phyloP scores from a whole-genome alignment of 1,284 basidiomycete genomes.

The Ceratobasidium sp. region DNA sequence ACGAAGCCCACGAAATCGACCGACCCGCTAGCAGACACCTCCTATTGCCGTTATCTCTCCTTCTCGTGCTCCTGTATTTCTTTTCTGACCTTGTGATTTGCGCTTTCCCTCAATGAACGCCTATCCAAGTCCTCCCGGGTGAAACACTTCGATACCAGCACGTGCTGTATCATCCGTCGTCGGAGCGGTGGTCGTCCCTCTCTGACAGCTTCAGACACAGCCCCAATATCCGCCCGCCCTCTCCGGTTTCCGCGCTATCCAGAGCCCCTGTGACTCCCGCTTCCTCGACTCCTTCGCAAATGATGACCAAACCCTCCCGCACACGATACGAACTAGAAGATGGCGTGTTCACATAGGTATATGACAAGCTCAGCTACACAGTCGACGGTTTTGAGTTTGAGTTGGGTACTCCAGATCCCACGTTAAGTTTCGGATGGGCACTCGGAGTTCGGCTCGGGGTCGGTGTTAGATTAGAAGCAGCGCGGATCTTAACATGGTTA shows the following conservation, averaged over 20 bases:
- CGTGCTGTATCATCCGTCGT: slow-evolving; percentile 46
- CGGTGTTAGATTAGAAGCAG: background rate
- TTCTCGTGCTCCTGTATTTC: slow-evolving; percentile 54
- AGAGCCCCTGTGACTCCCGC: slow-evolving; percentile 41
- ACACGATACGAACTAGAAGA: slow-evolving; percentile 80
- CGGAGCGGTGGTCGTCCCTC: slow-evolving; percentile 51
- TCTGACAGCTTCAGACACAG: too few relatives aligned
- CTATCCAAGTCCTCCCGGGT: slow-evolving; percentile 46
- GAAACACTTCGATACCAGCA: slow-evolving; percentile 49
- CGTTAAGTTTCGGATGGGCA: background rate
- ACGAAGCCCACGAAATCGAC: slow-evolving; percentile 77
- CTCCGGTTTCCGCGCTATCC: slow-evolving; percentile 57
- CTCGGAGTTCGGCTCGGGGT: background rate
- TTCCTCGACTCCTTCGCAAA: too few relatives aligned
- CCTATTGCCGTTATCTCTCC: slow-evolving; percentile 50
- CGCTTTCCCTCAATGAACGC: too few relatives aligned
- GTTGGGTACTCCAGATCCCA: slow-evolving; percentile 33
- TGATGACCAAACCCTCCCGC: slow-evolving; percentile 24
- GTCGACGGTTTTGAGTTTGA: slow-evolving; percentile 49
- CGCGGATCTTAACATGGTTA: slow-evolving; percentile 21
- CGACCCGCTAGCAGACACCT: slow-evolving; percentile 57
- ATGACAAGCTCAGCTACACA: slow-evolving; percentile 78
- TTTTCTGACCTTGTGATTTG: slow-evolving; percentile 21
- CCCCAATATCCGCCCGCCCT: too few relatives aligned
- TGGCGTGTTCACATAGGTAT: slow-evolving; percentile 80